Evolutionary conservation across 1,139 yeast genomes (phyloP).

Genomic region (Zhuliangozyma blackwelliae): DNA sequence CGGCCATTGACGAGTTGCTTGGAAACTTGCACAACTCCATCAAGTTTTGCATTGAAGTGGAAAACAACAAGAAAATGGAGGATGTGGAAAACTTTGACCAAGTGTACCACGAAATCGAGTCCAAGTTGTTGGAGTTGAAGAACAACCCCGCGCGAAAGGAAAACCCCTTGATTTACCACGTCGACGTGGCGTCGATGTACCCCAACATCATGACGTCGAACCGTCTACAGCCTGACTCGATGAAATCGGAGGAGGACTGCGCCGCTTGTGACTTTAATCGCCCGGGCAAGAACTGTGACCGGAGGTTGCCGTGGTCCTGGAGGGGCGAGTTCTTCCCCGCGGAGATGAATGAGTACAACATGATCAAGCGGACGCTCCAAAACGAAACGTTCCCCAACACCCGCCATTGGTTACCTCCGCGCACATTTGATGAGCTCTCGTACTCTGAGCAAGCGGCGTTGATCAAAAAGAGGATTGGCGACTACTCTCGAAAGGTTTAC

Average conservation of each 20-base stretch:
- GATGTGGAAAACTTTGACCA: slow-evolving; percentile 82
- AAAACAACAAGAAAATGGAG: slow-evolving; percentile 63
- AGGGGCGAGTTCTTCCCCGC: slow-evolving; percentile 96
- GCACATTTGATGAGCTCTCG: slow-evolving; percentile 71
- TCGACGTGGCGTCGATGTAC: slow-evolving; percentile 99
- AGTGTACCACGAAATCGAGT: slow-evolving; percentile 54
- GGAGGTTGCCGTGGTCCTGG: slow-evolving; percentile 96
- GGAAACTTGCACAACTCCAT: slow-evolving; percentile 72
- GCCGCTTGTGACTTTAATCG: slow-evolving; percentile 96
- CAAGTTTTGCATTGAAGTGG: slow-evolving; percentile 80
- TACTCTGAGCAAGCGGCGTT: slow-evolving; percentile 74
- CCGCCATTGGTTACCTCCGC: slow-evolving; percentile 50
- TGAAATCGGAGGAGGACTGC: slow-evolving; percentile 92
- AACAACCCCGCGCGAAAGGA: slow-evolving; percentile 65
- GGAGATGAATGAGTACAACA: slow-evolving; percentile 82
- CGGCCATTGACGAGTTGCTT: slow-evolving; percentile 76
- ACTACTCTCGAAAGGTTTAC: slow-evolving; percentile 81
- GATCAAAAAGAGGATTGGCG: slow-evolving; percentile 76
- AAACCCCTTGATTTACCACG: slow-evolving; percentile 87
- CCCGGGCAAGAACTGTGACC: slow-evolving; percentile 90
- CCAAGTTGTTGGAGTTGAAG: slow-evolving; percentile 54
- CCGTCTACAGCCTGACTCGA: slow-evolving; percentile 95
- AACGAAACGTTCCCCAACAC: slow-evolving; percentile 72
- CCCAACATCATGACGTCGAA: slow-evolving; percentile 98
- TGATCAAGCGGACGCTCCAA: slow-evolving; percentile 81